These are phyloP conservation scores for Pyrus hybrid DNA, from an alignment of 331 rosid species.

Conservation along the genomic window DNA sequence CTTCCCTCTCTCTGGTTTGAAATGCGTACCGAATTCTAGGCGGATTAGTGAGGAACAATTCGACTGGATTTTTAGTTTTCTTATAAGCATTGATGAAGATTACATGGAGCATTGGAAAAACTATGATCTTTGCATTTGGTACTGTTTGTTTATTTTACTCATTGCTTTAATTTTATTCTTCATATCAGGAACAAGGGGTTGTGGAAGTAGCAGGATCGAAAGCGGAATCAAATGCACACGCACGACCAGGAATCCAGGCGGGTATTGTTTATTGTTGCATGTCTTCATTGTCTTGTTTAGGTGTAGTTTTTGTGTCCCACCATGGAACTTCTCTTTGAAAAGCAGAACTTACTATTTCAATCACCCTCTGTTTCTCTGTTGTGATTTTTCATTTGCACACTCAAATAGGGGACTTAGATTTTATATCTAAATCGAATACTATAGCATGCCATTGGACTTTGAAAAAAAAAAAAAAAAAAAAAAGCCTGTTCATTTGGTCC, in stretches of 20 bases:
- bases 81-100: background rate
- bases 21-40: background rate
- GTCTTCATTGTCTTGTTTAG: background rate
- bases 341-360: background rate
- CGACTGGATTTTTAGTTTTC: background rate
- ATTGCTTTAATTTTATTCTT: background rate
- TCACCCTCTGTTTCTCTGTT: background rate
- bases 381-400: background rate
- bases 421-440: background rate
- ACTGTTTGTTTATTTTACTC: background rate
- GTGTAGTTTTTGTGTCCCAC: slow-evolving; percentile 7
- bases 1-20: background rate
- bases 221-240: background rate
- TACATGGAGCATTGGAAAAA: background rate
- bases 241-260: slow-evolving; percentile 23
- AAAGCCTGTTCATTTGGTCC: background rate
- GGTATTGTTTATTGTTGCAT: slow-evolving; percentile 27
- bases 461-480: no score
- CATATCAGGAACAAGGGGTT: slow-evolving; percentile 19
- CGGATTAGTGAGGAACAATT: background rate
- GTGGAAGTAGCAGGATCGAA: slow-evolving; percentile 19
- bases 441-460: background rate
- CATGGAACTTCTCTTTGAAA: background rate
- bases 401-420: background rate
- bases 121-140: background rate